Base-by-base conservation (phyloP, 768 basidiomycete species). In the Kwoniella sp. region DNA sequence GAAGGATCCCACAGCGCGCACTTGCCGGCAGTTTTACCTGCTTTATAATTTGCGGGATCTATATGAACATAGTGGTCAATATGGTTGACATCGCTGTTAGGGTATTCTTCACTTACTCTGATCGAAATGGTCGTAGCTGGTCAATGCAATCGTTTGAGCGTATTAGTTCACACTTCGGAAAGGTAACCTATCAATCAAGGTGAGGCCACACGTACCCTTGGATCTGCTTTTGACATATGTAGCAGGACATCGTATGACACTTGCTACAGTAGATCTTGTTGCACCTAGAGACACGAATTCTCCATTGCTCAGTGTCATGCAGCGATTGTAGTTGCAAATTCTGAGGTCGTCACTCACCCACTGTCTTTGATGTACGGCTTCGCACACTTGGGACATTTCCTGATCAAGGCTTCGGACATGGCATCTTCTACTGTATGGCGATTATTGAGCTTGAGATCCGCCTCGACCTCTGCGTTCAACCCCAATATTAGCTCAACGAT, bases 391-490 rank as follows among this genome's bases (percentile, higher is more conserved):
- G 93, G 93, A 80, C 93, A 96, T 68, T 87, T 89, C 38, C 93
- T 86, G 87, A 92, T 90, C 13, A 94, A 82, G 2, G 93, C 93
- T 50, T 85, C 84, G 34, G 90, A 91, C 93, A 96, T 96, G 2
- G 93, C 93, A 75, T 96, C 93, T 76, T 96, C 93, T 29, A 96
- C 84, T 1, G 85, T 78, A 81, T 94, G 92, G 60, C 87, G 85
- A 13, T 86, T 87, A 78, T 91, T 87, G 17, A 93, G 79, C 55
- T 86, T 85, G 66, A 85, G 86, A 76, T 93, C 91, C 13, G 88
- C 85, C 65, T 90, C 89, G 67, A 85, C 82, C 80, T 95, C 73
- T 69, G 9, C 50, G 25, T 9, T 51, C 47, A 20, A 51, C 25
- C n/a, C n/a, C n/a, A n/a, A n/a, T n/a, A n/a, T 4, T 23, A 2